Evolutionary conservation across 2,329 filamentous ascomycete genomes (phyloP).

Genomic region (Talaromyces sp.): DNA sequence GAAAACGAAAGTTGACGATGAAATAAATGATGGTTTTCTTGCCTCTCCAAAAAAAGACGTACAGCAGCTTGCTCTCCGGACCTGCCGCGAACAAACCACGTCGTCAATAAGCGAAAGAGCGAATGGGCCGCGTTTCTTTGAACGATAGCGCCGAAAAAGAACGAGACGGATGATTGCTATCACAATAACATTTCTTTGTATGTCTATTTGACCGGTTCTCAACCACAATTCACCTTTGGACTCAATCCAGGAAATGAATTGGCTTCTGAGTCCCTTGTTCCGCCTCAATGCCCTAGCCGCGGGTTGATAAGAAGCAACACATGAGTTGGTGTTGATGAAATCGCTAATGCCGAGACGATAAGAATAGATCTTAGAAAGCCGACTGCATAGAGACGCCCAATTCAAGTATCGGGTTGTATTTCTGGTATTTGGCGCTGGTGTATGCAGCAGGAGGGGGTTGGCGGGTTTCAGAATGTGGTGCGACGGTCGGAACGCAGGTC

Average conservation of each 20-base stretch:
- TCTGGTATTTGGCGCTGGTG: neutral
- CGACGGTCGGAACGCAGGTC: constrained; percentile 4
- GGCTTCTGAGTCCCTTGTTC: neutral
- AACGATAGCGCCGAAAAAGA: neutral
- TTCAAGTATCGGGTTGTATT: neutral
- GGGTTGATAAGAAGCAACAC: too few relatives aligned
- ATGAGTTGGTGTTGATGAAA: neutral
- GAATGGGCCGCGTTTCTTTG: neutral
- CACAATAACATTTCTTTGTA: constrained; percentile 2
- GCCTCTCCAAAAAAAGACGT: neutral
- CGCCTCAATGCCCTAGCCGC: neutral
- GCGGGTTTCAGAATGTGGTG: constrained; percentile 14
- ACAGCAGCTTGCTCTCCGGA: constrained; percentile 13
- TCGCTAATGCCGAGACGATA: neutral
- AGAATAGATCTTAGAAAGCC: neutral
- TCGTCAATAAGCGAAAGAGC: constrained; percentile 3
- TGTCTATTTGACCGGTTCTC: neutral
- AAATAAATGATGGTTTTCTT: neutral
- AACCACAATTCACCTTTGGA: neutral
- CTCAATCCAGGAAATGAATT: neutral
- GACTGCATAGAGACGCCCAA: neutral
- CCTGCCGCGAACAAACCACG: constrained; percentile 16
- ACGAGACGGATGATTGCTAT: neutral
- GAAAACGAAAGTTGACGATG: neutral
- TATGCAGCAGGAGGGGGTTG: constrained; percentile 1